phyloP scores from a whole-genome alignment of 2,329 filamentous ascomycete genomes.

The Trichoderma sp. region DNA sequence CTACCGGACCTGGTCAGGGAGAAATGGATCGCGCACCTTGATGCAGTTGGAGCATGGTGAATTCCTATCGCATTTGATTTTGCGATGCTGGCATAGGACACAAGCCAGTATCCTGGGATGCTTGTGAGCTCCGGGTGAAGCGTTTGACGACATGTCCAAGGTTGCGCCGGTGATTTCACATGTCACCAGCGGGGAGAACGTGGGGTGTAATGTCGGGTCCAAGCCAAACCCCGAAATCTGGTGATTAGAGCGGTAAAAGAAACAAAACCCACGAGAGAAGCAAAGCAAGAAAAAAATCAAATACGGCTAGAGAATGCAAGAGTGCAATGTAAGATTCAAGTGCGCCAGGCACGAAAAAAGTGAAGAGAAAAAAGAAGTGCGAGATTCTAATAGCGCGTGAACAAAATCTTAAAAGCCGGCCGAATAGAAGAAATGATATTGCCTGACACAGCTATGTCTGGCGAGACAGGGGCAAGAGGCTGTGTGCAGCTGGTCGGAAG shows the following conservation, averaged over 20 bases:
- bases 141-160: conserved; percentile 35
- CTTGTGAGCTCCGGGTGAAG: conserved; percentile 35
- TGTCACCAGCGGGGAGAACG: conserved; percentile 27
- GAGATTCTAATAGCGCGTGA: conserved; percentile 4
- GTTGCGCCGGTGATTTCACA: conserved; percentile 28
- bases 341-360: conserved; percentile 14
- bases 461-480: conserved; percentile 12
- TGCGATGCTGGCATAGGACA: conserved; percentile 59
- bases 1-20: neutral
- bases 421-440: neutral
- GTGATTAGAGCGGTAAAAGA: conserved; percentile 3
- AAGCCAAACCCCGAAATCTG: conserved; percentile 5
- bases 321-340: neutral
- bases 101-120: conserved; percentile 51
- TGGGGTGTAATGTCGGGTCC: conserved; percentile 13
- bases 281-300: neutral
- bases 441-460: neutral
- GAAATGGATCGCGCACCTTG: conserved; percentile 46
- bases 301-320: neutral
- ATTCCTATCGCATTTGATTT: conserved; percentile 61
- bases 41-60: conserved; percentile 60
- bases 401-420: neutral
- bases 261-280: neutral
- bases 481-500: conserved; percentile 2
- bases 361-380: neutral